phyloP scores from a whole-genome alignment of 1,284 basidiomycete genomes.

The Athelia psychrophila region DNA sequence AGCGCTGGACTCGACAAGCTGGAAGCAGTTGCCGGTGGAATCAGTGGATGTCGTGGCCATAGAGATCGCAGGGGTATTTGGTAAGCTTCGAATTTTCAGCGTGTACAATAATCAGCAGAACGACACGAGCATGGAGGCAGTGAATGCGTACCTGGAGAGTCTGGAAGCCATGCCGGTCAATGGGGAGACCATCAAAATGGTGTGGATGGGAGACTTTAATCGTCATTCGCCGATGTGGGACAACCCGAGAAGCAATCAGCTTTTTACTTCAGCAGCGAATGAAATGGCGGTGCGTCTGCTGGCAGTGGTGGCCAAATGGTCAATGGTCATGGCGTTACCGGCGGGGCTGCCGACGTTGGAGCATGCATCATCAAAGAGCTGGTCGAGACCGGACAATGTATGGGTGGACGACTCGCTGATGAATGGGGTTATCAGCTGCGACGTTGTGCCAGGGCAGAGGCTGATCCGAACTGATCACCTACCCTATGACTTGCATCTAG shows the following conservation, averaged over 20 bases:
- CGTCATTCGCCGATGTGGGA: constrained; percentile 33
- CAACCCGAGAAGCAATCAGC: constrained; percentile 9
- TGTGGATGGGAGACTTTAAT: constrained; percentile 35
- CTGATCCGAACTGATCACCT: constrained; percentile 12
- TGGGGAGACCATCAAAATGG: constrained; percentile 6
- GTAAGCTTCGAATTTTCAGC: constrained; percentile 20
- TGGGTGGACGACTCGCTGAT: constrained; percentile 3
- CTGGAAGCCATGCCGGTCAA: not conserved
- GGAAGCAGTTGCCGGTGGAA: constrained; percentile 12
- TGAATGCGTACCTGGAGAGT: constrained; percentile 5
- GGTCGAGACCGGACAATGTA: constrained; percentile 16
- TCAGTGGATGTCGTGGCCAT: constrained; percentile 21
- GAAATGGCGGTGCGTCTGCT: constrained; percentile 8
- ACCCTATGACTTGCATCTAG: constrained; percentile 6
- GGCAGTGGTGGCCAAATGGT: constrained; percentile 6
- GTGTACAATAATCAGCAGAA: constrained; percentile 24
- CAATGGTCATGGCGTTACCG: constrained; percentile 11
- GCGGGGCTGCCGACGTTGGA: constrained; percentile 12
- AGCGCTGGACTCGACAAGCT: constrained; percentile 17
- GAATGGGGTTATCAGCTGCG: constrained; percentile 7
- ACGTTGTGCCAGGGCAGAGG: constrained; percentile 2
- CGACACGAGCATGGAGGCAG: constrained; percentile 10
- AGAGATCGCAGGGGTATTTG: constrained; percentile 5
- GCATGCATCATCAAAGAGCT: constrained; percentile 5
- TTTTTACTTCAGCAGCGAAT: constrained; percentile 8